Percentiles rank a stretch among this genome's conserved stretches.
phyloP scores from a whole-genome alignment of 495 filamentous ascomycete genomes.

The Talaromyces trachyspermus region DNA sequence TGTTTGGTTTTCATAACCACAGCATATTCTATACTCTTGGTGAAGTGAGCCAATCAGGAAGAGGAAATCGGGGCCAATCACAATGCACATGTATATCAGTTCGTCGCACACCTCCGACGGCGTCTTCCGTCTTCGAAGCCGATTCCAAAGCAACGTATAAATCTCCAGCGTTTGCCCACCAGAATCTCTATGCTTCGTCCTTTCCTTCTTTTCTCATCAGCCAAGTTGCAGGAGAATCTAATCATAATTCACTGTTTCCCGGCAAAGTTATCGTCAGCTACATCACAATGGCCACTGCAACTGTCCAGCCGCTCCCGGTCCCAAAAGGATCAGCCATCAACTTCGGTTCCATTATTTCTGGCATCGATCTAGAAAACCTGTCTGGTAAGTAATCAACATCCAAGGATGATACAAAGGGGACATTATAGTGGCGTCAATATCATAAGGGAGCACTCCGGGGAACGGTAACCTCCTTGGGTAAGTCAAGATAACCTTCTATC shows the following conservation, averaged over 20 bases:
- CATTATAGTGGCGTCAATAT: slow-evolving; percentile 10
- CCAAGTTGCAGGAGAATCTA: background rate
- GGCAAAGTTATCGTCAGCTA: slow-evolving; percentile 12
- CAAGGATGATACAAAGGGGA: background rate
- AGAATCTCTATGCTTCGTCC: background rate
- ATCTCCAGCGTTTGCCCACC: too few species aligned
- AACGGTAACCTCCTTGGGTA: slow-evolving; percentile 50
- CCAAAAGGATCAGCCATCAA: slow-evolving; percentile 44
- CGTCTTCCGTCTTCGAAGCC: slow-evolving; percentile 12
- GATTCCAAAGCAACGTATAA: too few species aligned
- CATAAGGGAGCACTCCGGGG: slow-evolving; percentile 42
- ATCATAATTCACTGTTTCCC: background rate
- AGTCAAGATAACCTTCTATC: slow-evolving; percentile 16
- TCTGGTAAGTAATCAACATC: slow-evolving; percentile 27
- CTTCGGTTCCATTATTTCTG: slow-evolving; percentile 50
- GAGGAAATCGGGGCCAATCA: background rate
- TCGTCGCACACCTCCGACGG: slow-evolving; percentile 6
- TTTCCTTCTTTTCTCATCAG: slow-evolving; percentile 6
- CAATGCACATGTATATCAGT: slow-evolving; percentile 11
- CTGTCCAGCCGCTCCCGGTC: slow-evolving; percentile 30
- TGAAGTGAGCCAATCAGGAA: too few species aligned
- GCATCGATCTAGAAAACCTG: slow-evolving; percentile 52
- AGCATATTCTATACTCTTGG: background rate
- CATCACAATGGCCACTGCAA: slow-evolving; percentile 11
- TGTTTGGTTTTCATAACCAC: background rate